phyloP scores from a whole-genome alignment of 257 asterid species.

The Penstemon eatonii region DNA sequence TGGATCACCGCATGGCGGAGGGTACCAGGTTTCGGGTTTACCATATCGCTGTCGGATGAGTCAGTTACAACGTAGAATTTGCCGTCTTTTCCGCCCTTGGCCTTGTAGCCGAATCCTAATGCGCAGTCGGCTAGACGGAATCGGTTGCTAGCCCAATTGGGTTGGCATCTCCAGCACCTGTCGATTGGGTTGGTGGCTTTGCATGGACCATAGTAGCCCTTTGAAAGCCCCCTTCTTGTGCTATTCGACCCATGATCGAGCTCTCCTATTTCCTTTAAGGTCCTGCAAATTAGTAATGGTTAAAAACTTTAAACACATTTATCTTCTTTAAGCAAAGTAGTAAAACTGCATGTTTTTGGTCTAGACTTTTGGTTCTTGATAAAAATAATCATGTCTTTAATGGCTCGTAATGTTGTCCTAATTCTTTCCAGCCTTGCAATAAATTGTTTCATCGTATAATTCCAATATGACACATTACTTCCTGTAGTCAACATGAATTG shows the following conservation, averaged over 20 bases:
- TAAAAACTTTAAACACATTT: neutral
- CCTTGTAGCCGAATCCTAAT: slow-evolving; percentile 37
- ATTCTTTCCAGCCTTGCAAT: no score
- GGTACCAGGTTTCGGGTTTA: slow-evolving; percentile 39
- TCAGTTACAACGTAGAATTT: slow-evolving; percentile 27
- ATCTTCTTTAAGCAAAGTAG: no score
- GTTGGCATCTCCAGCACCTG: slow-evolving; percentile 42
- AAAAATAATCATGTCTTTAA: no score
- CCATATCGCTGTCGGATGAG: slow-evolving; percentile 27
- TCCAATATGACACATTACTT: no score
- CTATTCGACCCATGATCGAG: neutral
- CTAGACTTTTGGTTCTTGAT: no score
- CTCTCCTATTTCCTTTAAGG: slow-evolving; percentile 10
- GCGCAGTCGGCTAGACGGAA: slow-evolving; percentile 37
- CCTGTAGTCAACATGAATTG: no score
- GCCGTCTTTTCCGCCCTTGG: slow-evolving; percentile 38
- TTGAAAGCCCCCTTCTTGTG: slow-evolving; percentile 38
- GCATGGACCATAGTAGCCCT: slow-evolving; percentile 30
- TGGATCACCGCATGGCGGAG: slow-evolving; percentile 45
- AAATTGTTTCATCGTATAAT: no score
- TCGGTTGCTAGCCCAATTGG: slow-evolving; percentile 36
- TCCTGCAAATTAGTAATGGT: slow-evolving; percentile 18
- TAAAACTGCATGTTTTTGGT: no score
- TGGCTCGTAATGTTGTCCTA: no score
- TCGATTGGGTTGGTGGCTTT: slow-evolving; percentile 46